These are phyloP conservation scores for Pseudonitzschia multistriata DNA, from an alignment of 108 stramenopile species.

Conservation along the genomic window DNA sequence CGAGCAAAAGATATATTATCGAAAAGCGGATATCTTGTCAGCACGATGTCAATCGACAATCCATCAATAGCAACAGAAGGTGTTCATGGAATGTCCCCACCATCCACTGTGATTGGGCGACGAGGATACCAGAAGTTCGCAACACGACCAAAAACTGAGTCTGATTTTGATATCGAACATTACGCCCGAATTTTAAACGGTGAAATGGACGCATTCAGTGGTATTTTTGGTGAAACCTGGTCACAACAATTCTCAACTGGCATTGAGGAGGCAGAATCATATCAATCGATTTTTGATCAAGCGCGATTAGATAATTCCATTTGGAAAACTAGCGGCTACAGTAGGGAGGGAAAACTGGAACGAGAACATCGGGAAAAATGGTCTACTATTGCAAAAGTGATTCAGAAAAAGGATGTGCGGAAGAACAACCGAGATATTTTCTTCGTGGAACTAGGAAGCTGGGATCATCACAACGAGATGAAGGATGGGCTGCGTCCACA, in stretches of 20 bases:
- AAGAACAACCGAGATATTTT: conserved; percentile 65
- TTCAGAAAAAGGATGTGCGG: conserved; percentile 30
- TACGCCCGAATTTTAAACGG: conserved; percentile 42
- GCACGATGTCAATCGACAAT: conserved; percentile 28
- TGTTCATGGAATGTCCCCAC: not conserved
- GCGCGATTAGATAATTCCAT: not conserved
- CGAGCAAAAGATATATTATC: conserved; percentile 29
- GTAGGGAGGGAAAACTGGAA: not conserved
- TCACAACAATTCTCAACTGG: not conserved
- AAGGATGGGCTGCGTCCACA: conserved; percentile 25
- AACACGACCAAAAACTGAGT: conserved; percentile 2
- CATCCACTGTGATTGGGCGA: conserved; percentile 17
- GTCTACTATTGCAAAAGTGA: conserved; percentile 45
- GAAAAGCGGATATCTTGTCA: conserved; percentile 14
- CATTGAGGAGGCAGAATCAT: not conserved
- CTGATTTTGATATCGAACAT: conserved; percentile 26
- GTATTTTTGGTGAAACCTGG: conserved; percentile 4
- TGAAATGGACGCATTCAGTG: conserved; percentile 19
- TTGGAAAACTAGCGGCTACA: not conserved
- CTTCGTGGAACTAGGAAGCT: conserved; percentile 54
- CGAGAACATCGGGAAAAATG: conserved; percentile 5
- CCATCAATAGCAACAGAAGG: conserved; percentile 26
- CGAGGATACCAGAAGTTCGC: conserved; percentile 38
- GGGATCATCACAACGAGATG: conserved; percentile 55
- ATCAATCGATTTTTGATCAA: not conserved